phyloP scores from a whole-genome alignment of 768 basidiomycete genomes.

The Naganishia onofrii region DNA sequence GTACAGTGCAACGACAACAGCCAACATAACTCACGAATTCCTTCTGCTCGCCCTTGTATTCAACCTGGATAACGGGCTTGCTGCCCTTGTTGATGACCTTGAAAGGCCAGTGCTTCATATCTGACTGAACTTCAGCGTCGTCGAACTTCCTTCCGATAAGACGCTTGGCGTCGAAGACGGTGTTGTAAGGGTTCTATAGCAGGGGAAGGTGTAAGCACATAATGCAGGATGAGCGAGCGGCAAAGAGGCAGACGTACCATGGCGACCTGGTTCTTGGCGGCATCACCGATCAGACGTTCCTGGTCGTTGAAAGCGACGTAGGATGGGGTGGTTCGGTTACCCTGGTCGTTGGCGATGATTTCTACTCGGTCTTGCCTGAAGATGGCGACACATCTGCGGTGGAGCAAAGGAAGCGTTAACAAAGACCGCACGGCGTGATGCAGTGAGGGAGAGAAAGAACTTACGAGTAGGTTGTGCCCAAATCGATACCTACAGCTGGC shows the following conservation, averaged over 20 bases:
- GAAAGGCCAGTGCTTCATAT: constrained; percentile 65
- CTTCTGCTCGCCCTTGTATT: constrained; percentile 73
- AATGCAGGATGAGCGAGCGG: background rate
- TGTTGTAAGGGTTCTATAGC: constrained; percentile 77
- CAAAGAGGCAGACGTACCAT: background rate
- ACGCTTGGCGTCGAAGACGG: constrained; percentile 97
- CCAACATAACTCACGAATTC: constrained; percentile 66
- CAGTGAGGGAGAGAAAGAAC: constrained; percentile 54
- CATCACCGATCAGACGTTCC: constrained; percentile 98
- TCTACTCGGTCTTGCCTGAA: constrained; percentile 91
- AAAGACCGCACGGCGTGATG: background rate
- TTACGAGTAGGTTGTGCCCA: constrained; percentile 95
- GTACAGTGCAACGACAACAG: background rate
- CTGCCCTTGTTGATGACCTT: constrained; percentile 71
- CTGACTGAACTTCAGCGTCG: constrained; percentile 57
- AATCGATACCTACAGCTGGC: constrained; percentile 53
- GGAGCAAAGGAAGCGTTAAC: background rate
- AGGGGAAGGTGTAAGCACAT: background rate
- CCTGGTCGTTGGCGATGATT: constrained; percentile 56
- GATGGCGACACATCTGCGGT: constrained; percentile 60
- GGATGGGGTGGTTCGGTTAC: constrained; percentile 81
- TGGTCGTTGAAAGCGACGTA: constrained; percentile 92
- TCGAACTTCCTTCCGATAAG: constrained; percentile 69
- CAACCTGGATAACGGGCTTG: constrained; percentile 75
- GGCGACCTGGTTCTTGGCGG: constrained; percentile 77